Percentiles rank a stretch among this genome's conserved stretches.
These are phyloP conservation scores for Malus sylvestris DNA, from an alignment of 306 rosid species.

Conservation along the genomic window DNA sequence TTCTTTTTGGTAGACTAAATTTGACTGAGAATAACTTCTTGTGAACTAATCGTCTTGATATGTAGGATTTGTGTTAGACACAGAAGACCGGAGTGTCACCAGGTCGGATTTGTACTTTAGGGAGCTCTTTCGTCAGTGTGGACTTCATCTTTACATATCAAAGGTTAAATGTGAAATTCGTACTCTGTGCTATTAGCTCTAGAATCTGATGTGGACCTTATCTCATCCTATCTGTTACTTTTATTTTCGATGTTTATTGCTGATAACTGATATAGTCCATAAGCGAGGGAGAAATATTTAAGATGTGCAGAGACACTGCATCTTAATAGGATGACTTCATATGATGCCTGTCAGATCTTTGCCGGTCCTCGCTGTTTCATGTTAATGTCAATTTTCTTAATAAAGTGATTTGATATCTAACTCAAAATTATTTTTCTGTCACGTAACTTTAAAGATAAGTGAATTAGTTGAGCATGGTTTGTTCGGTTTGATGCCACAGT, in stretches of 20 bases:
- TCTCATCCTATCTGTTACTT: not conserved
- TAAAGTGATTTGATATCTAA: not conserved
- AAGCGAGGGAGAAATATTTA: not conserved
- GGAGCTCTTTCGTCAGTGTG: conserved; percentile 71
- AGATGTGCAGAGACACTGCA: not conserved
- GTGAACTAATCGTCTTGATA: not conserved
- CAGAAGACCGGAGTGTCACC: conserved; percentile 75
- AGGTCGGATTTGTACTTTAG: conserved; percentile 78
- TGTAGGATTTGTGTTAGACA: conserved; percentile 82
- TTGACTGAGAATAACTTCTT: not conserved
- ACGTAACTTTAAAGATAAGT: not conserved
- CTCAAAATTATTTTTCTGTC: not conserved
- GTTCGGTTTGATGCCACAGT: not conserved
- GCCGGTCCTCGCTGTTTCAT: not conserved
- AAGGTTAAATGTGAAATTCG: conserved; percentile 43
- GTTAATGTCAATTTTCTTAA: not conserved
- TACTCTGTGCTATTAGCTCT: not conserved
- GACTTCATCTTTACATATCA: conserved; percentile 58
- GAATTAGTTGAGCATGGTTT: not conserved
- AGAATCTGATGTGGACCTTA: not conserved
- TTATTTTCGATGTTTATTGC: not conserved
- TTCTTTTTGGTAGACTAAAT: not conserved
- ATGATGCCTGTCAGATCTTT: not conserved
- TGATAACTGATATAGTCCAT: not conserved
- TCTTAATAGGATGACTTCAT: not conserved